Evolutionary conservation across 1,139 yeast genomes (phyloP).

Genomic region (Debaryomyces singareniensis): DNA sequence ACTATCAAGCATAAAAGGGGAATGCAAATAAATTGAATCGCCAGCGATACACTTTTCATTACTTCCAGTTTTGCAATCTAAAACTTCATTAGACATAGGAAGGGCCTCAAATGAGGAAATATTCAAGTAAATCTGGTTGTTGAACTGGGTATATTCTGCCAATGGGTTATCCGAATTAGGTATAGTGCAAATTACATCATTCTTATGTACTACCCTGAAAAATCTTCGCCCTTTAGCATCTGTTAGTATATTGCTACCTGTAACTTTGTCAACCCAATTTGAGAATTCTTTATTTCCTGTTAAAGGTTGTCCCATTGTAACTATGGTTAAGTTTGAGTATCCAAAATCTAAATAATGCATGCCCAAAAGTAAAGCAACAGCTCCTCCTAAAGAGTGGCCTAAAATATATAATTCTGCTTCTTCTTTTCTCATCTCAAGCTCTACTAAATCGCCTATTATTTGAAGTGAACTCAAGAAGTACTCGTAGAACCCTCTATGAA

Average conservation of each 20-base stretch:
- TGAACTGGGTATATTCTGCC: conserved; percentile 31
- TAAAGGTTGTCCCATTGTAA: conserved; percentile 50
- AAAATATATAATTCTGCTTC: conserved; percentile 28
- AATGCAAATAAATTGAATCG: conserved; percentile 23
- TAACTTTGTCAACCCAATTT: conserved; percentile 28
- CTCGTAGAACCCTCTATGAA: conserved; percentile 42
- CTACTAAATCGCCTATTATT: conserved; percentile 20
- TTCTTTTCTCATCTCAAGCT: conserved; percentile 14
- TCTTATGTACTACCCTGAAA: conserved; percentile 39
- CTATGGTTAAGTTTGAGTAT: conserved; percentile 23
- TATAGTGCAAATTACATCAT: conserved; percentile 39
- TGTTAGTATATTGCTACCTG: conserved; percentile 22
- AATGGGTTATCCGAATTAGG: conserved; percentile 25
- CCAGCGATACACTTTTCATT: conserved; percentile 32
- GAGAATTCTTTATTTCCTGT: conserved; percentile 38
- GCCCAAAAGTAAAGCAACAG: conserved; percentile 35
- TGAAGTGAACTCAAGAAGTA: conserved; percentile 26
- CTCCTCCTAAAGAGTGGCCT: conserved; percentile 52
- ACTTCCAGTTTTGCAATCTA: conserved; percentile 25
- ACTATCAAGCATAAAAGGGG: no score
- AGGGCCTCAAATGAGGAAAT: conserved; percentile 20
- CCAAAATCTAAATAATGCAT: conserved; percentile 33
- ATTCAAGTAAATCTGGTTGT: conserved; percentile 42
- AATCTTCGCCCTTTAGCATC: conserved; percentile 21
- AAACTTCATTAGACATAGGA: conserved; percentile 25